phyloP scores from a whole-genome alignment of 1,284 basidiomycete genomes.

The Thelephora terrestris region DNA sequence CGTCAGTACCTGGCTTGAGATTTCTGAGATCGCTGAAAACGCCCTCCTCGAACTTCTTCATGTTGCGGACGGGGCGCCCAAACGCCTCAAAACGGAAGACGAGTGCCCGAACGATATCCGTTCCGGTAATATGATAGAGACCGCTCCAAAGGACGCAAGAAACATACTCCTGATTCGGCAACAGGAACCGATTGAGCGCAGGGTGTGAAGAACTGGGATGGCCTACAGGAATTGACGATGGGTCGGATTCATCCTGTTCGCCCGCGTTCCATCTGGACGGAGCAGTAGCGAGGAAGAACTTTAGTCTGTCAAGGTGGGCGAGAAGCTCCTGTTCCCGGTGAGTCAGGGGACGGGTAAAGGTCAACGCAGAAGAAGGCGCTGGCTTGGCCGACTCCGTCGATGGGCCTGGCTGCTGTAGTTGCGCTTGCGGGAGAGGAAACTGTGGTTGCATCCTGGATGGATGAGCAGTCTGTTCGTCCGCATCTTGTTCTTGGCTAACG shows the following conservation, averaged over 20 bases:
- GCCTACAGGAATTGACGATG: constrained; percentile 18
- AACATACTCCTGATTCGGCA: constrained; percentile 80
- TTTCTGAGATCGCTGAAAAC: constrained; percentile 88
- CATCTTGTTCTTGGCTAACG: constrained; percentile 16
- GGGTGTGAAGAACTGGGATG: constrained; percentile 43
- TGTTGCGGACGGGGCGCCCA: constrained; percentile 68
- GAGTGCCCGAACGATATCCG: constrained; percentile 80
- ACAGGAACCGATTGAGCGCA: constrained; percentile 71
- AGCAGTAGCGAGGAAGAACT: constrained; percentile 82
- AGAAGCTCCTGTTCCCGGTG: constrained; percentile 57
- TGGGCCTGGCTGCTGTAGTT: constrained; percentile 8
- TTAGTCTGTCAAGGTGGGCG: constrained; percentile 66
- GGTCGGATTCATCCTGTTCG: constrained; percentile 17
- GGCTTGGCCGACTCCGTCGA: constrained; percentile 21
- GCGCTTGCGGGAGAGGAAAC: constrained; percentile 6
- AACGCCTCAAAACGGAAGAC: constrained; percentile 89
- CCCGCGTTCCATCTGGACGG: constrained; percentile 54
- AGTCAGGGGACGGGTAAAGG: constrained; percentile 43
- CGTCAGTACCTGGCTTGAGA: constrained; percentile 84
- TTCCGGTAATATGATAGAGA: constrained; percentile 86
- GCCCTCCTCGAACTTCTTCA: constrained; percentile 91
- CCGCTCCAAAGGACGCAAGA: constrained; percentile 87
- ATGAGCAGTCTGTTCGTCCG: constrained; percentile 23
- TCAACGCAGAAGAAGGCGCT: constrained; percentile 26
- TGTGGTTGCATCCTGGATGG: constrained; percentile 15